Evolutionary conservation across 495 filamentous ascomycete species (phyloP), one percentile per base, ranked within the genome.

Genomic region (Neurospora sp.): DNA sequence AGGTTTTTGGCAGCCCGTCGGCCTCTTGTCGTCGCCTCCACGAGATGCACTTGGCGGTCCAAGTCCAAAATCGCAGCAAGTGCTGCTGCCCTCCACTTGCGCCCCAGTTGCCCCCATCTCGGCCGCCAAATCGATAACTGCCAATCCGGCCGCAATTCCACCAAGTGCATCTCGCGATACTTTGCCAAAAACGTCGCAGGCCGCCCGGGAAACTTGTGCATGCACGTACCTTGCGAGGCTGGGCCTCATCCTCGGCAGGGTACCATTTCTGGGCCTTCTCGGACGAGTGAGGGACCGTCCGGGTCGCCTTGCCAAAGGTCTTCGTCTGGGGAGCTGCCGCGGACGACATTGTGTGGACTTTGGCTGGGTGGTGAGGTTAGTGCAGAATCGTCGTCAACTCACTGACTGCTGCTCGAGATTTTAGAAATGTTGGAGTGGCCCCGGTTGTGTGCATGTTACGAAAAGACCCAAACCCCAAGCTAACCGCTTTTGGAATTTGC

Each of bases 201-300:
- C 59, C 35, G 53, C 59, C 70, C 40, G 22, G 40, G 72, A 74
- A 65, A 59, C 40, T 72, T 70, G 75, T 76, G 74, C 75, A 79
- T 77, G 68, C 70, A 89, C 90, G 82, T 87, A 99, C 96, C 91
- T 96, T 96, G 89, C 93, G 97, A 74, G 92, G 91, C 87, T 92
- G 87, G 81, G 88, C 81, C 82, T 95, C 91, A 85, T 98, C 96
- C 83, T 97, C 93, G 80, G 94, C 92, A 83, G 96, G 96, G 86
- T 99, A 99, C 93, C 95, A 99, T 87, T 98, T 99, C 89, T 91
- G 89, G 81, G 95, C 96, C 92, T 96, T 97, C 85, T 96, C 89
- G 79, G 90, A 87, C 81, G 88, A 84, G 82, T 90, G 87, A 80
- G 93, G 93, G 82, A 99, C 89, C 84, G 90, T 88, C 87, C 96